A percentile compares a stretch with the other conserved stretches of the same genome.
Evolutionary conservation across 2,329 filamentous ascomycete genomes (phyloP).

Genomic region (Aspergillus cejpii): DNA sequence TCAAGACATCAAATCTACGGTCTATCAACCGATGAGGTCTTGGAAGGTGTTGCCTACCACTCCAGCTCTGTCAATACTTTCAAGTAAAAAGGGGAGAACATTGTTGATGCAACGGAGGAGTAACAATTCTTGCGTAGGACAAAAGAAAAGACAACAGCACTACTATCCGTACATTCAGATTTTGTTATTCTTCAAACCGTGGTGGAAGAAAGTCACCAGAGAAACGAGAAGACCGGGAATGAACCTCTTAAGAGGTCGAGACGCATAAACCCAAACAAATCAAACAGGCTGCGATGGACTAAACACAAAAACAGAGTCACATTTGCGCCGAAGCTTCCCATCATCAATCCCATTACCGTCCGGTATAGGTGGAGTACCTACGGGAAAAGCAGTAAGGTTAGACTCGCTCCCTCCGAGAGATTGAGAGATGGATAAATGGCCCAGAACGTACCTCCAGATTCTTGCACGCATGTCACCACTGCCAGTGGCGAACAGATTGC

Average conservation of each 20-base stretch:
- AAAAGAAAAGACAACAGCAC: background rate
- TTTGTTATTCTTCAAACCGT: background rate
- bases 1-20: too few species aligned
- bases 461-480: slow-evolving; percentile 96
- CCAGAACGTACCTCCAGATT: slow-evolving; percentile 70
- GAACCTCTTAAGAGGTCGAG: slow-evolving; percentile 1
- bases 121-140: background rate
- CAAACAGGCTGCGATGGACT: slow-evolving; percentile 12
- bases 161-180: slow-evolving; percentile 1
- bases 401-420: too few species aligned
- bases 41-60: too few species aligned
- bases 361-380: slow-evolving; percentile 36
- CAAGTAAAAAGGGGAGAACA: background rate
- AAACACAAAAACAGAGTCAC: slow-evolving; percentile 20
- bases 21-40: too few species aligned
- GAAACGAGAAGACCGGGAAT: background rate
- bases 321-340: slow-evolving; percentile 30
- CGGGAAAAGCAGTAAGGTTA: slow-evolving; percentile 4
- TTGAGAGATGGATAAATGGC: background rate
- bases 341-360: slow-evolving; percentile 31
- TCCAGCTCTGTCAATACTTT: too few species aligned
- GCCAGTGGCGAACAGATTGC: slow-evolving; percentile 86
- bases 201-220: background rate
- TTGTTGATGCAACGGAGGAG: background rate
- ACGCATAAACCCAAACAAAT: slow-evolving; percentile 12